A percentile compares a stretch with the other conserved stretches of the same genome.
phyloP scores from a whole-genome alignment of 2,329 filamentous ascomycete genomes.

The Phoma herbarum region DNA sequence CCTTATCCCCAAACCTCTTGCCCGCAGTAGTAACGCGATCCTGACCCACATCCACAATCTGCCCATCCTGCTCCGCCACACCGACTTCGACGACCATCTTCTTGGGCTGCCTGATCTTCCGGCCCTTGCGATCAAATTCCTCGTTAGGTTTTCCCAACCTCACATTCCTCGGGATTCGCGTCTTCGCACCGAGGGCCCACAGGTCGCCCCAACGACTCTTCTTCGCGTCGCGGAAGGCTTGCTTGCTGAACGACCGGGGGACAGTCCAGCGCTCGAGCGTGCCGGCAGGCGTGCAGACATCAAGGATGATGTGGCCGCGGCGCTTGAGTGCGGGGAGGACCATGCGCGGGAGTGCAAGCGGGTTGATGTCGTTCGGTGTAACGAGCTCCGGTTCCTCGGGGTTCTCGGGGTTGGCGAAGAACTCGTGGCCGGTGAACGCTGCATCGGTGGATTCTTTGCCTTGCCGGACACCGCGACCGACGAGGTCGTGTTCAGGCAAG shows the following conservation, averaged over 20 bases:
- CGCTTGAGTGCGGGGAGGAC: constrained; percentile 86
- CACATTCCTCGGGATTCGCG: constrained; percentile 69
- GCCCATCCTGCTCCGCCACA: constrained; percentile 36
- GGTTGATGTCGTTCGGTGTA: constrained; percentile 45
- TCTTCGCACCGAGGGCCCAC: constrained; percentile 95
- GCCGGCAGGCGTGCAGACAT: constrained; percentile 87
- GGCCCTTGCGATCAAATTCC: constrained; percentile 53
- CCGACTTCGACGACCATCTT: constrained; percentile 43
- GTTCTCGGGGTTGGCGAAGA: constrained; percentile 28
- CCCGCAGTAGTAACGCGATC: constrained; percentile 25
- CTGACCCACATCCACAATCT: constrained; percentile 32
- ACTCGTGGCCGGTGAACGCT: constrained; percentile 76
- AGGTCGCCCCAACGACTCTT: constrained; percentile 93
- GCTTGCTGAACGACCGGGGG: constrained; percentile 78
- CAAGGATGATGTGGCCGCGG: constrained; percentile 85
- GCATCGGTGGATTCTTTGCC: constrained; percentile 66
- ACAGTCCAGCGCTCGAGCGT: constrained; percentile 94
- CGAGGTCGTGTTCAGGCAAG: constrained; percentile 41
- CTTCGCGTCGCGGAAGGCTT: constrained; percentile 89
- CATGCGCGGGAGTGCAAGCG: constrained; percentile 78
- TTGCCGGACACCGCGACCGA: constrained; percentile 54
- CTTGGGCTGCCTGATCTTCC: constrained; percentile 44
- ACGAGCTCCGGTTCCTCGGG: constrained; percentile 36
- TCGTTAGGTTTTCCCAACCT: constrained; percentile 63
- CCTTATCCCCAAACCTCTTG: constrained; percentile 41